Evolutionary conservation across 2,329 filamentous ascomycete genomes (phyloP).

Genomic region (Helotiales sp.): DNA sequence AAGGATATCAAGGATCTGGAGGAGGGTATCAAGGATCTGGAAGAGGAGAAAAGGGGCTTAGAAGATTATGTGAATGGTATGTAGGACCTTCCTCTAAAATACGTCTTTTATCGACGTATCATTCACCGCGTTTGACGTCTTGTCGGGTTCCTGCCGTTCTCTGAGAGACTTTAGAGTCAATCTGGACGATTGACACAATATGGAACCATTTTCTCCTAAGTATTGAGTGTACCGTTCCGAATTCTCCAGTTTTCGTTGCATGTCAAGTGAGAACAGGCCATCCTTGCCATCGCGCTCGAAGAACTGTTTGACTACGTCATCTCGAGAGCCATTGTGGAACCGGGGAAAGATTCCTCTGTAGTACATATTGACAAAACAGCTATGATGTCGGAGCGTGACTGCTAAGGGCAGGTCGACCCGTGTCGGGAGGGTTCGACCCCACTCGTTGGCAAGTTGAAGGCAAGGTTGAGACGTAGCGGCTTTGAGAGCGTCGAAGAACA

Average conservation of each 20-base stretch:
- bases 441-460: not conserved
- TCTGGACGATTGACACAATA: not conserved
- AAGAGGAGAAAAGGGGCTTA: too few species aligned
- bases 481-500: constrained; percentile 2
- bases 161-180: not conserved
- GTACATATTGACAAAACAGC: constrained; percentile 20
- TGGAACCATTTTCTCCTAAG: constrained; percentile 9
- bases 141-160: not conserved
- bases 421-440: constrained; percentile 11
- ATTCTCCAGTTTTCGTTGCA: constrained; percentile 7
- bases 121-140: too few species aligned
- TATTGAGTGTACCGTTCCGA: constrained; percentile 17
- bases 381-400: constrained; percentile 13
- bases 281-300: constrained; percentile 18
- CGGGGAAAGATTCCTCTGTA: constrained; percentile 17
- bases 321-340: constrained; percentile 8
- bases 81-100: too few species aligned
- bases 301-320: constrained; percentile 12
- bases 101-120: too few species aligned
- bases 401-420: constrained; percentile 4
- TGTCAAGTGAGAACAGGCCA: constrained; percentile 6
- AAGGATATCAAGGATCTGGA: too few species aligned
- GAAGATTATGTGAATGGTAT: too few species aligned
- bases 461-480: not conserved
- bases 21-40: too few species aligned